A percentile compares a stretch with the other conserved stretches of the same genome.
Evolutionary conservation across 768 basidiomycete species (phyloP).

Genomic region (Tricholoma furcatifolium): DNA sequence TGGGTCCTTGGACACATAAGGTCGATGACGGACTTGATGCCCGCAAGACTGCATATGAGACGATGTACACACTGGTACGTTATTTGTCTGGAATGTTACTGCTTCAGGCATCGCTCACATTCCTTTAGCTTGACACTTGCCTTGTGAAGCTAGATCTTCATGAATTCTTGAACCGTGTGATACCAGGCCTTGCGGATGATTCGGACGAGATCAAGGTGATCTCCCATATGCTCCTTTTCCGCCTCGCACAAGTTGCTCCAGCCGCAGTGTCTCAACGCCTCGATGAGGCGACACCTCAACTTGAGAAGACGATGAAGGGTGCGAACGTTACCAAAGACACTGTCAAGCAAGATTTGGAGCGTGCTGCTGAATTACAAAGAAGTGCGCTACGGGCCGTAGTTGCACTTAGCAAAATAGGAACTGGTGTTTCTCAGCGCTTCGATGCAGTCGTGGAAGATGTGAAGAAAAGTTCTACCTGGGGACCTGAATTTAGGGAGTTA

Average conservation of each 20-base stretch:
- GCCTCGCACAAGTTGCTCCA: conserved; percentile 84
- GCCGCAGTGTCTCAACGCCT: conserved; percentile 79
- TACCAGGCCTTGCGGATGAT: conserved; percentile 82
- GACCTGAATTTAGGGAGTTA: conserved; percentile 66
- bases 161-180: conserved; percentile 77
- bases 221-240: conserved; percentile 93
- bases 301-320: conserved; percentile 90
- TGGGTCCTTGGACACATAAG: conserved; percentile 97
- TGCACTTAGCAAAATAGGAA: conserved; percentile 76
- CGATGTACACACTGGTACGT: conserved; percentile 89
- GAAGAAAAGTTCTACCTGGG: conserved; percentile 66
- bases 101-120: background rate
- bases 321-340: conserved; percentile 90
- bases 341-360: conserved; percentile 89
- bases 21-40: conserved; percentile 97
- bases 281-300: conserved; percentile 78
- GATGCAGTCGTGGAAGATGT: conserved; percentile 78
- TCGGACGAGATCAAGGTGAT: conserved; percentile 98
- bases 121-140: conserved; percentile 81
- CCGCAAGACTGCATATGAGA: conserved; percentile 96
- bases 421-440: conserved; percentile 67
- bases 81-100: background rate
- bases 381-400: conserved; percentile 87
- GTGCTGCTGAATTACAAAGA: conserved; percentile 86
- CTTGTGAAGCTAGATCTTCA: conserved; percentile 84